Base-by-base conservation (phyloP, 1,284 basidiomycete genomes). In the Coniferiporia weirii region DNA sequence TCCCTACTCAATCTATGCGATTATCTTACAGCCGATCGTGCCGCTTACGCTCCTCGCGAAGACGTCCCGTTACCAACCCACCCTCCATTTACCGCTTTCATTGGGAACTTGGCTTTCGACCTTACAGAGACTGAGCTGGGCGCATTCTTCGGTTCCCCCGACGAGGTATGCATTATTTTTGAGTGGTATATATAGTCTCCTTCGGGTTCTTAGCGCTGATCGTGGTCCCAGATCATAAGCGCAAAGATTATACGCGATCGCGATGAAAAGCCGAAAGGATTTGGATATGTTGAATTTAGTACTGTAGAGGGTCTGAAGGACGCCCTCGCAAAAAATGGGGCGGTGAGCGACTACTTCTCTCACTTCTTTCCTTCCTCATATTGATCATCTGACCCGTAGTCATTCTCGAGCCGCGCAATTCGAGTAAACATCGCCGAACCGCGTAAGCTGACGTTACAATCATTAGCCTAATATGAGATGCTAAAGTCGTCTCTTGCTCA, bases 41-140 rank as follows among this genome's bases (percentile, higher is more conserved):
- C 68, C 36, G 68, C 73, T 59, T 70, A 75, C 22, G 79, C 84
- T 62, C 79, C 83, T 52, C 86, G 95, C 63, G 93, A 95, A 69
- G 96, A 99, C 71, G 78, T 98, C 13, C 95, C 97, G 34, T 75
- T 99, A 40, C 97, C 97, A n/a, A 91, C 91, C 52, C 84, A 85
- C 63, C 93, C 97, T 13, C 97, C 97, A 10, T 99, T 85, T 76
- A 99, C 95, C 43, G 95, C 93, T 7, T 99, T 95, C 67, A 81
- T 99, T 65, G 97, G 96, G 59, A 99, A 99, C 75, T 79, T 99
- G 55, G 82, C 93, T 2, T 99, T 98, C 67, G 97, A 99, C 75
- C 83, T 94, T 51, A 85, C 85, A 17, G 95, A 98, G 68, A 71
- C 71, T 7, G 94, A 98, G 66, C 75, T 99, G 46, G 87, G 85